Evolutionary conservation across 176 grass and related monocot species (phyloP).

Genomic region (Metroxylon sagu): DNA sequence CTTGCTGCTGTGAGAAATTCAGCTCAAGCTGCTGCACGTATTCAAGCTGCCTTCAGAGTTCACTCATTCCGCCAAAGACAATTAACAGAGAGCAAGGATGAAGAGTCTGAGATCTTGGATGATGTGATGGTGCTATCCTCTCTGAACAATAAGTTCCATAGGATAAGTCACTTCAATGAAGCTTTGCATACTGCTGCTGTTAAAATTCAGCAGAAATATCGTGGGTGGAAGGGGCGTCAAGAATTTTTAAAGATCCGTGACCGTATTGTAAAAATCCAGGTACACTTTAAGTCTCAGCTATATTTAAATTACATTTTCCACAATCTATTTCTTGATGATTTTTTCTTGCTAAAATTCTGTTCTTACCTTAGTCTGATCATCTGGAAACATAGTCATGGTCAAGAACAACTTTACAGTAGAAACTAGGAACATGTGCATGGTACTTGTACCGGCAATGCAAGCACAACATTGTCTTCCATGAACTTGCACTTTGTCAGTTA

Average conservation of each 20-base stretch:
- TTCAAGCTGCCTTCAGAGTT: conserved; percentile 61
- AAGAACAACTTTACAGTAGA: too few species aligned
- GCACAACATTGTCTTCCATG: too few species aligned
- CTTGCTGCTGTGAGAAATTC: conserved; percentile 59
- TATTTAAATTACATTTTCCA: neutral
- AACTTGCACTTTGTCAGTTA: too few species aligned
- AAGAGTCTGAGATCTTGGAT: conserved; percentile 11
- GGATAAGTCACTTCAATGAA: conserved; percentile 26
- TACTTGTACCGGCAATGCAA: too few species aligned
- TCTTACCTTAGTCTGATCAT: too few species aligned
- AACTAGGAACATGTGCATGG: too few species aligned
- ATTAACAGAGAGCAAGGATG: conserved; percentile 16
- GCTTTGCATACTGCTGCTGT: conserved; percentile 55
- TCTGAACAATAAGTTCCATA: conserved; percentile 19
- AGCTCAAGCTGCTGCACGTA: conserved; percentile 51
- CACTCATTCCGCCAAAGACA: conserved; percentile 57
- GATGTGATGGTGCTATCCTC: conserved; percentile 22
- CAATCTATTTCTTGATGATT: too few species aligned
- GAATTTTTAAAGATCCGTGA: conserved; percentile 57
- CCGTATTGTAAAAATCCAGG: conserved; percentile 79
- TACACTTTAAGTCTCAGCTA: conserved; percentile 7
- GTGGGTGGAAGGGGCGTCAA: conserved; percentile 73
- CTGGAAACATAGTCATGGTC: too few species aligned
- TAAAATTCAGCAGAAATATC: conserved; percentile 74
- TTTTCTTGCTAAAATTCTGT: too few species aligned